Base-by-base conservation (phyloP, 1,284 basidiomycete species). In the Pisolithus thermaeus region DNA sequence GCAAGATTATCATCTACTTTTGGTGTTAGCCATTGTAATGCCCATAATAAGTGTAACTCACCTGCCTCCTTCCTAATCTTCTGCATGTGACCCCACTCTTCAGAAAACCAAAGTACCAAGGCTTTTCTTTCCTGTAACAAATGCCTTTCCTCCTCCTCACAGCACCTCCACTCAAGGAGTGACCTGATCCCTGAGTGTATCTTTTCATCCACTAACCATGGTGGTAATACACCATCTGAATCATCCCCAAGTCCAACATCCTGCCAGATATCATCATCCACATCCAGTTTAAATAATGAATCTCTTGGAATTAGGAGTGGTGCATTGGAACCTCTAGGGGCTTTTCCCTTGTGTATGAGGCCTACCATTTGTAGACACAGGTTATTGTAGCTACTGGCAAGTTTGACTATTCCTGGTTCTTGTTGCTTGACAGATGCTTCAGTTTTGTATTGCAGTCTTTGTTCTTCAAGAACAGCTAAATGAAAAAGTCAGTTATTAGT, bases 21-120 rank as follows among this genome's bases (percentile, higher is more conserved):
- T 11, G 2, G 6, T 30, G 14, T 35, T 27, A 14, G 32, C 1
- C 4, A 27, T 50, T 22, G 7, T 30, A 27, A 20, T 4, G 20
- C 0, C 25, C 16, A 46, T 18, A 22, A 30, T n/a, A 41, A 41
- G 27, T 23, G 1, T 14, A 1, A 11, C 12, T 49, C 22, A 51
- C 50, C 46, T 5, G 45, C 5, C 46, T 18, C 35, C 11, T 23
- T 22, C 28, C 22, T 25, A 2, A 12, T 47, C 18, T 20, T 49
- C 6, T 52, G 35, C 2, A 52, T 1, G 1, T 27, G 14, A 12
- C 25, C 38, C 43, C 39, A 57, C 39, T 43, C 40, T 20, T 51
- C 53, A 44, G 23, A 49, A 50, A 50, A 50, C 59, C 59, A 61
- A 30, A 52, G 53, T 47, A 54, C 47, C 53, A 61, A 44, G 3